Evolutionary conservation across 306 rosid species (phyloP), one percentile per base, ranked within the genome.

Genomic region (Acmispon strigosus): DNA sequence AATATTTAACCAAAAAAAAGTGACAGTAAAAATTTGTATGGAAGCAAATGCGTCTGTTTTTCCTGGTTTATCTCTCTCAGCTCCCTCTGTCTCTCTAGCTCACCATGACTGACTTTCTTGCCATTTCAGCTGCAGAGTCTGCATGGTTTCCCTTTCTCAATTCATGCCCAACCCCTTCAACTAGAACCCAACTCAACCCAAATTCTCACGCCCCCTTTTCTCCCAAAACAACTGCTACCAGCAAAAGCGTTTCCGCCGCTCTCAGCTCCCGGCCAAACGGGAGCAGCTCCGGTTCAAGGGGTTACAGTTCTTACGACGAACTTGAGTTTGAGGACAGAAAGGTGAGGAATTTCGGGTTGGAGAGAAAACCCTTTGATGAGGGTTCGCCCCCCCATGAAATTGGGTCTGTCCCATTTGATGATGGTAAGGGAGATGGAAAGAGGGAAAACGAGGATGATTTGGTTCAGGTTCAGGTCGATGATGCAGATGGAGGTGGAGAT

Each of bases 311-410:
- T 60, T 74, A 36, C 13, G 20, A 70, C 10, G 85, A 92, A 43
- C 80, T 87, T 49, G 80, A 84, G 59, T 84, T 87, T 22, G 75
- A 83, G 70, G 94, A 83, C 57, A 44, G 67, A 59, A 72, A 61
- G 32, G 75, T 49, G 2, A 69, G 73, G 13, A 62, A 53, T 66
- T 65, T 76, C 13, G 78, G 72, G 37, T 58, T 80, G 43, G 85
- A 80, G 49, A 52, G 62, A 0, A 63, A 52, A 59, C 70, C 62
- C 8, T 14, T 56, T 22, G 78, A 66, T 11, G 45, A 76, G 15
- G 74, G 41, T 63, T 64, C 37, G 7, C 69, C 20, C 16, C 69
- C 20, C 16, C 20, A 13, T 37, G 75, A 44, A 66, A 68, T 9
- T 32, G 82, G 51, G 58, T 78, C 77, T 43, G 43, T 17, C 53